Base-by-base conservation (phyloP, 371 early-diverging fungal species). In the Mortierella sp. region DNA sequence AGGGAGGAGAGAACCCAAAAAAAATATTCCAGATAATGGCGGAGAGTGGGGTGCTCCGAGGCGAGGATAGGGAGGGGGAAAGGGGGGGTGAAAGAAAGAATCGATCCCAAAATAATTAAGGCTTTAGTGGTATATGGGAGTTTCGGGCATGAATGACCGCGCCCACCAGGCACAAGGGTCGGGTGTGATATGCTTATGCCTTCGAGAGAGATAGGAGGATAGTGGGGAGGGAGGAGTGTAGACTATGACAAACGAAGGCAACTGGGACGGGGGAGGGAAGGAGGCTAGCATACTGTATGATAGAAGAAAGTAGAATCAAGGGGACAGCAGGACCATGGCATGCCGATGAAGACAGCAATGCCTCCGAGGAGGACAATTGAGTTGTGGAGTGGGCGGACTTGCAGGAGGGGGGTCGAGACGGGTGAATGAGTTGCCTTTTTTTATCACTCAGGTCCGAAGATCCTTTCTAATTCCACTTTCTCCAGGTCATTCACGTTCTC, bases 131-230 rank as follows among this genome's bases (percentile, higher is more conserved):
- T 7, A 34, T 34, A 34, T 34, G 34, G 54, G 41, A 26, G 30
- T 27, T n/a, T 14, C 31, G 34, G 30, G 51, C 21, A 31, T 14
- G 39, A 39, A 37, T 34, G 54, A 53, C 44, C 44, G 44, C 44
- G 21, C 44, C 44, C 44, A 44, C 44, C 44, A 44, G 44, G 44
- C 21, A 44, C 19, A 44, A 34, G 37, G n/a, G 21, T 44, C 44
- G 17, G 44, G 21, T 21, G 44, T 8, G 44, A 17, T 44, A 17
- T 21, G 2, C 15, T 19, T 44, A 44, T 44, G 44, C 23, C 44
- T 44, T 44, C 44, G 60, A 41, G 60, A 39, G 42, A 37, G 56
- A 43, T 19, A 51, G 31, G 49, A 21, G 37, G 42, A 43, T n/a
- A n/a, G n/a, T n/a, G n/a, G n/a, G n/a, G 30, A 37, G 31, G 47